Percentiles rank a stretch among this genome's conserved stretches.
Evolutionary conservation across 768 basidiomycete species (phyloP).

Genomic region (Royoungia palumana): DNA sequence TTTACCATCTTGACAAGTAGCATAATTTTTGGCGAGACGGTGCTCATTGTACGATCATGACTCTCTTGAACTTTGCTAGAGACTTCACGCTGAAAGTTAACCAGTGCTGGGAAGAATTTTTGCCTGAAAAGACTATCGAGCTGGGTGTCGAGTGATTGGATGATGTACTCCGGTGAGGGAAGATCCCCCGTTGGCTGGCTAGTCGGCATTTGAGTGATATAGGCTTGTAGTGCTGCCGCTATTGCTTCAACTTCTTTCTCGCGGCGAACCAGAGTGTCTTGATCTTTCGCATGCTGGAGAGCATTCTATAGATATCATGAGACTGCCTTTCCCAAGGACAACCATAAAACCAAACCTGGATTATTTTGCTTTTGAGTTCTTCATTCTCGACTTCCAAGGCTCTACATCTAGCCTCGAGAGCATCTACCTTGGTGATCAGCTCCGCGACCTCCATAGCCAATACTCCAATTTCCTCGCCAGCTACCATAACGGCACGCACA

Average conservation of each 20-base stretch:
- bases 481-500: constrained; percentile 10
- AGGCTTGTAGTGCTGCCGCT: constrained; percentile 30
- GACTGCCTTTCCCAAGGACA: neutral
- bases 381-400: constrained; percentile 28
- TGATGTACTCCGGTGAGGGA: constrained; percentile 30
- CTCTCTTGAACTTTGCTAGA: constrained; percentile 19
- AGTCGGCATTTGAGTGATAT: constrained; percentile 27
- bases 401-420: constrained; percentile 19
- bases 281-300: constrained; percentile 8
- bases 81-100: constrained; percentile 24
- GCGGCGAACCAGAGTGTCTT: constrained; percentile 15
- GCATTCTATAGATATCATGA: constrained; percentile 11
- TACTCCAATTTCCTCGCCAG: constrained; percentile 30
- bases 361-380: constrained; percentile 21
- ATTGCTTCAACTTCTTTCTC: constrained; percentile 30
- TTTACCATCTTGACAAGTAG: constrained; percentile 30
- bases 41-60: constrained; percentile 20
- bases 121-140: constrained; percentile 27
- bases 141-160: constrained; percentile 24
- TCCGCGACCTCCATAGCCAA: constrained; percentile 31
- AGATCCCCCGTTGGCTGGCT: constrained; percentile 11
- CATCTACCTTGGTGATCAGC: constrained; percentile 29
- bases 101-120: constrained; percentile 18
- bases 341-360: constrained; percentile 23
- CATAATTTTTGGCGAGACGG: constrained; percentile 25